Evolutionary conservation across 2,329 filamentous ascomycete species (phyloP).

Genomic region (Colletotrichum lini): DNA sequence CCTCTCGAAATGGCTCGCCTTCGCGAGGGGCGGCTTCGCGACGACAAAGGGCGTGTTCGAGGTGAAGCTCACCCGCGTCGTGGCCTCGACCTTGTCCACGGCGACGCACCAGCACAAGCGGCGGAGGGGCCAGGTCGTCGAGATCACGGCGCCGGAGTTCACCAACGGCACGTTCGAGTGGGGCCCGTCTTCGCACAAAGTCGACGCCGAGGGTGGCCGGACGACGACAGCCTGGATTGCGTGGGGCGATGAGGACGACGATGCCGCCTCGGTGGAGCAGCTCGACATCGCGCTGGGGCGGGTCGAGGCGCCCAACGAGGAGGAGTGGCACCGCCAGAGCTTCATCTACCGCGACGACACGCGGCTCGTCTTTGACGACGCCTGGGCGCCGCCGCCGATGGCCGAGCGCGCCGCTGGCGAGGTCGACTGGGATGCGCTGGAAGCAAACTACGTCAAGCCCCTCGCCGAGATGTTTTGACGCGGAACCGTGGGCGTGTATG

Average conservation of each 20-base stretch:
- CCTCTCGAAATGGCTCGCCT: conserved; percentile 52
- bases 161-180: conserved; percentile 44
- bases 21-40: conserved; percentile 55
- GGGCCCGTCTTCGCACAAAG: conserved; percentile 28
- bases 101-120: conserved; percentile 25
- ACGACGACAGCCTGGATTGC: conserved; percentile 33
- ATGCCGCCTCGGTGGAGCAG: conserved; percentile 34
- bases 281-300: conserved; percentile 37
- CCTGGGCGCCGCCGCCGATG: conserved; percentile 26
- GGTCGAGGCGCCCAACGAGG: conserved; percentile 33
- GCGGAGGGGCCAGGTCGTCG: conserved; percentile 33
- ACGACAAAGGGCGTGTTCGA: conserved; percentile 52
- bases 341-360: conserved; percentile 37
- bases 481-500: neutral
- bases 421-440: conserved; percentile 42
- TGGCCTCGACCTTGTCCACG: conserved; percentile 30
- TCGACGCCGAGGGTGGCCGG: conserved; percentile 38
- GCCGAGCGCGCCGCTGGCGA: conserved; percentile 34
- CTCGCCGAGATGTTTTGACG: conserved; percentile 22
- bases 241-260: conserved; percentile 25
- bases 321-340: conserved; percentile 42
- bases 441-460: conserved; percentile 41
- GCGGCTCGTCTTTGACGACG: conserved; percentile 38
- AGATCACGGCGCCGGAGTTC: conserved; percentile 40
- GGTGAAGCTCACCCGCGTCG: conserved; percentile 47